Evolutionary conservation across 192 early-diverging fungal genomes (phyloP).

Genomic region (Linnemannia hyalina): DNA sequence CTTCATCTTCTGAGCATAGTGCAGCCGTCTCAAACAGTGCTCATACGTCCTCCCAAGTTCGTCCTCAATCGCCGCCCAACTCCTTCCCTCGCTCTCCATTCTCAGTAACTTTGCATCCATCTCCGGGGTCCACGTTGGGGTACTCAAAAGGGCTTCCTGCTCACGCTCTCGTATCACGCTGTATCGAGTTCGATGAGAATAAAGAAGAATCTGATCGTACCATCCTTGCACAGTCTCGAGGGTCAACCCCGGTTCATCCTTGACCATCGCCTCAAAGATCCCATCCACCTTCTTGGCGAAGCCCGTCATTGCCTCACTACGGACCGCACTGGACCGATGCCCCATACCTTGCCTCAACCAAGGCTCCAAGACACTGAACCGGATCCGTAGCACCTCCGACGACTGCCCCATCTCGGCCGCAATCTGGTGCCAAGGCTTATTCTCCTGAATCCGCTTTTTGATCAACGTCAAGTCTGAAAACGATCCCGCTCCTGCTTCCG

Average conservation of each 20-base stretch:
- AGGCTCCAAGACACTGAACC: neutral
- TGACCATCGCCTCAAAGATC: neutral
- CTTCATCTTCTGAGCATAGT: neutral
- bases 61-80: neutral
- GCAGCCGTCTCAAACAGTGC: neutral
- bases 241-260: neutral
- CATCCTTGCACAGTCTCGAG: neutral
- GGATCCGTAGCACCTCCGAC: neutral
- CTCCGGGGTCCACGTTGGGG: neutral
- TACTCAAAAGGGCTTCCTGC: neutral
- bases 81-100: neutral
- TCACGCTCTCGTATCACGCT: neutral
- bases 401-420: neutral
- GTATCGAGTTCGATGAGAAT: neutral
- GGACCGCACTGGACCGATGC: neutral
- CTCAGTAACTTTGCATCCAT: neutral
- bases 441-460: neutral
- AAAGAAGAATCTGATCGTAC: neutral
- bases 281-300: neutral
- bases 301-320: neutral
- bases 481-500: neutral
- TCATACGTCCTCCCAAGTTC: neutral
- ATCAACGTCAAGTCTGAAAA: neutral
- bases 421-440: neutral
- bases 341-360: neutral